phyloP scores from a whole-genome alignment of 2,329 filamentous ascomycete genomes.

The Hymenoscyphus albidus region DNA sequence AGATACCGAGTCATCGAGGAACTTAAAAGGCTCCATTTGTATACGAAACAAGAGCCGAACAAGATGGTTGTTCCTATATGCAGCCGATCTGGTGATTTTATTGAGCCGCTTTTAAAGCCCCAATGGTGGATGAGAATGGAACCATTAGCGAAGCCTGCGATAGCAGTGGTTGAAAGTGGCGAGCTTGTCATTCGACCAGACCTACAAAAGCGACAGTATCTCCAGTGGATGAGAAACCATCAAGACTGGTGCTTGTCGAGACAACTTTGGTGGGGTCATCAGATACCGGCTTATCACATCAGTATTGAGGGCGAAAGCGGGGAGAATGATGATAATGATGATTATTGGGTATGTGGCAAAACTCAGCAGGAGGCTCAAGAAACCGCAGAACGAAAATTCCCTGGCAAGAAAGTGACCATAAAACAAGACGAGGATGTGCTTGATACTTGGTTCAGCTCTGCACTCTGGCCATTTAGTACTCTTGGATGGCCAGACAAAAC shows the following conservation, averaged over 20 bases:
- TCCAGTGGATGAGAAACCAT: conserved; percentile 76
- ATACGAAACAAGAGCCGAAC: conserved; percentile 88
- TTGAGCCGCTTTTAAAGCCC: conserved; percentile 88
- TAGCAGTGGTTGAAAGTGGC: conserved; percentile 73
- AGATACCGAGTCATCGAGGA: conserved; percentile 78
- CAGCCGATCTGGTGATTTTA: conserved; percentile 80
- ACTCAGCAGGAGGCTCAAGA: conserved; percentile 70
- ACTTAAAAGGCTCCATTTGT: conserved; percentile 78
- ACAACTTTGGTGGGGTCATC: conserved; percentile 95
- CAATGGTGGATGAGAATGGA: conserved; percentile 97
- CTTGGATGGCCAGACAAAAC: conserved; percentile 83
- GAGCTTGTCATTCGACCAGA: conserved; percentile 80
- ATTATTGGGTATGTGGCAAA: conserved; percentile 75
- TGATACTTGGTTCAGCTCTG: conserved; percentile 95
- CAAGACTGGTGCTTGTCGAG: conserved; percentile 91
- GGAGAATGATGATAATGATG: conserved; percentile 45
- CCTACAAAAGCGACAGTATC: conserved; percentile 75
- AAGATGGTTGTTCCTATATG: conserved; percentile 87
- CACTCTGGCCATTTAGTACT: conserved; percentile 87
- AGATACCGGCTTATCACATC: conserved; percentile 81
- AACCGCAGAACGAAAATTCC: conserved; percentile 75
- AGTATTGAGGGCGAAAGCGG: conserved; percentile 65
- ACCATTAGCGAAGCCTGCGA: conserved; percentile 69
- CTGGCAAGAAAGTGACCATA: conserved; percentile 74
- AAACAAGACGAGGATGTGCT: conserved; percentile 82